phyloP scores from a whole-genome alignment of 768 basidiomycete species.

The Polyporus arcularius region DNA sequence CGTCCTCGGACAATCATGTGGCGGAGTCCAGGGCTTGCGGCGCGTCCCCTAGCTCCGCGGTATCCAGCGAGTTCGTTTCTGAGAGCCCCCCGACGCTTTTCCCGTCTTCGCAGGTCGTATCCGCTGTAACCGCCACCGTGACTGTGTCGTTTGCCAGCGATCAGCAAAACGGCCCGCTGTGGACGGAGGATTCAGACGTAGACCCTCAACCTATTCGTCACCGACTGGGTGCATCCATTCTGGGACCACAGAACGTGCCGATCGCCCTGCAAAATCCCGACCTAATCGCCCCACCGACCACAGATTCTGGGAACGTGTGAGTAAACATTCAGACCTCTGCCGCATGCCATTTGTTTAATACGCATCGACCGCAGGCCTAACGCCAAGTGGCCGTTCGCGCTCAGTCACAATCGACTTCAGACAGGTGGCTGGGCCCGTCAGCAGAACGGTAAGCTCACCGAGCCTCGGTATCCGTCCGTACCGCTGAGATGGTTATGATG shows the following conservation, averaged over 20 bases:
- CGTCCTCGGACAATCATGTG: no score
- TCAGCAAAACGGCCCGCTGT: constrained; percentile 28
- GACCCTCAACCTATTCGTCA: constrained; percentile 48
- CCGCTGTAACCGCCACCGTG: constrained; percentile 10
- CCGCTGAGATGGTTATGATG: not conserved
- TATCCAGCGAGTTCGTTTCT: constrained; percentile 4
- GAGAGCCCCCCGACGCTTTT: not conserved
- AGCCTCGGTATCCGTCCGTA: constrained; percentile 8
- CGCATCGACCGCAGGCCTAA: constrained; percentile 36
- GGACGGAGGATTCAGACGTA: constrained; percentile 19
- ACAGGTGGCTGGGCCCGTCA: constrained; percentile 67
- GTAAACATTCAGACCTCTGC: constrained; percentile 7
- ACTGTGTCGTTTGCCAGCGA: constrained; percentile 28
- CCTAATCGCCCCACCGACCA: constrained; percentile 58
- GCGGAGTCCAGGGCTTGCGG: no score
- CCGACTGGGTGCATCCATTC: constrained; percentile 43
- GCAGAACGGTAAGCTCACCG: constrained; percentile 49
- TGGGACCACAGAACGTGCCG: constrained; percentile 59
- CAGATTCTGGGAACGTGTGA: constrained; percentile 56
- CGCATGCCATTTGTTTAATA: not conserved
- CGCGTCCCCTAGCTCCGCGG: constrained; percentile 8
- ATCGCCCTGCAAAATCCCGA: constrained; percentile 61
- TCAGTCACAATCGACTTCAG: constrained; percentile 60
- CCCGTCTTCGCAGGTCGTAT: constrained; percentile 5
- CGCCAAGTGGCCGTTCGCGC: constrained; percentile 64